These are phyloP conservation scores for Pulveroboletus sp. DNA, from an alignment of 768 basidiomycete species.

Conservation along the genomic window DNA sequence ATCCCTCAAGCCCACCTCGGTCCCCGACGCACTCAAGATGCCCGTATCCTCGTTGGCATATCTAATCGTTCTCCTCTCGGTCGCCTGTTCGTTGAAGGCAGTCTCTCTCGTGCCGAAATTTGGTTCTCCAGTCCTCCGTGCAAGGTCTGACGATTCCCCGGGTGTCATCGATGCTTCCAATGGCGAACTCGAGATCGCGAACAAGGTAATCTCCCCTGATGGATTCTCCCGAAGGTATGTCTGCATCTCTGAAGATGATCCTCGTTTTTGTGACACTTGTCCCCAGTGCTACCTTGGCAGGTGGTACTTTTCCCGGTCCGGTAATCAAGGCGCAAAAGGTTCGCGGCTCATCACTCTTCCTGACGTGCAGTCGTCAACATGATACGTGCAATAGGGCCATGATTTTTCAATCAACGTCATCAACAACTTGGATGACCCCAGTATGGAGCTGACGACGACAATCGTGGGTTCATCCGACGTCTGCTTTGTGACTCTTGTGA, in stretches of 20 bases:
- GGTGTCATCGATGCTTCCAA: constrained; percentile 22
- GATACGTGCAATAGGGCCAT: constrained; percentile 22
- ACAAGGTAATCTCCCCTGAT: constrained; percentile 46
- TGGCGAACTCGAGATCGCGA: constrained; percentile 36
- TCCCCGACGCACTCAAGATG: constrained; percentile 21
- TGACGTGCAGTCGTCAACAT: background rate
- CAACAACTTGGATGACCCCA: constrained; percentile 28
- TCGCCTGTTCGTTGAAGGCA: constrained; percentile 9
- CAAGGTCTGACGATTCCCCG: constrained; percentile 1
- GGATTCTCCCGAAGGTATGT: constrained; percentile 40
- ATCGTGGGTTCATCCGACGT: constrained; percentile 27
- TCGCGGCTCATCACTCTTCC: background rate
- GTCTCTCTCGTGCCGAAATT: constrained; percentile 15
- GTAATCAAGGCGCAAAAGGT: constrained; percentile 42
- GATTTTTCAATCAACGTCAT: constrained; percentile 35
- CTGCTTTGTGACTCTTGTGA: background rate
- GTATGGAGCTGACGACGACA: constrained; percentile 33
- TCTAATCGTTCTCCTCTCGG: constrained; percentile 13
- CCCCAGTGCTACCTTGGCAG: constrained; percentile 39
- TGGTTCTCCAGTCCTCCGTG: background rate
- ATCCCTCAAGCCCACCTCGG: constrained; percentile 12
- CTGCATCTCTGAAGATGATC: background rate
- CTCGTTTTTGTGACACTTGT: background rate
- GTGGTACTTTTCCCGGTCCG: constrained; percentile 46
- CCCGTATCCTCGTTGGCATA: constrained; percentile 7